Conservation (phyloP, 225 moss, liverwort and hornwort species). For the Physcomitrellopsis africana region DNA sequence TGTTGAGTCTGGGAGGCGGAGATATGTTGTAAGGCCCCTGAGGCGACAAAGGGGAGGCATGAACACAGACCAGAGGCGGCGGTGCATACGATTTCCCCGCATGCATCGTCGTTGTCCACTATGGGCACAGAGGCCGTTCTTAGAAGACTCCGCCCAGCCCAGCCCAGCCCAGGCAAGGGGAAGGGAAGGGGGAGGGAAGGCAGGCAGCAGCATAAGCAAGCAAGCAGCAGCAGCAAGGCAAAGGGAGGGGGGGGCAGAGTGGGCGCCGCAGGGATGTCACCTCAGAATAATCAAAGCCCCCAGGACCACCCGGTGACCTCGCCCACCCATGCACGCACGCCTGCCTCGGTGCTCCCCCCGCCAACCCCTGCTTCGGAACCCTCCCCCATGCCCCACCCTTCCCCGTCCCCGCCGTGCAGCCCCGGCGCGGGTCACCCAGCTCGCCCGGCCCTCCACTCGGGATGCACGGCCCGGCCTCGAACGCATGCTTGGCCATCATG, state of each 20-base stretch:
- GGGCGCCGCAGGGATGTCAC: too few relatives aligned
- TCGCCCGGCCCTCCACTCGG: constrained; percentile 36
- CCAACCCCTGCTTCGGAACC: background rate
- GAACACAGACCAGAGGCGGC: constrained; percentile 25
- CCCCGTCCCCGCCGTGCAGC: too few relatives aligned
- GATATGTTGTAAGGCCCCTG: background rate
- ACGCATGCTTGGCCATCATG: constrained; percentile 29
- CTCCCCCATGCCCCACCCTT: too few relatives aligned
- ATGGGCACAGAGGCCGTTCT: background rate
- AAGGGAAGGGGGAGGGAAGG: too few relatives aligned
- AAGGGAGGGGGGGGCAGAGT: too few relatives aligned
- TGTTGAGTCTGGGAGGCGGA: background rate
- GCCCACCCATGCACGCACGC: constrained; percentile 28
- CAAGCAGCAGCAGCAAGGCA: too few relatives aligned
- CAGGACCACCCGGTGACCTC: constrained; percentile 44
- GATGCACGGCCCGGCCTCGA: constrained; percentile 41
- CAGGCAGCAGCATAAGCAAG: too few relatives aligned
- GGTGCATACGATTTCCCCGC: constrained; percentile 32
- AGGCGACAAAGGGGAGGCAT: too few relatives aligned
- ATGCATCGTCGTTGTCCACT: constrained; percentile 36
- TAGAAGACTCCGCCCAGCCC: too few relatives aligned
- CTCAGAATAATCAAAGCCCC: constrained; percentile 23
- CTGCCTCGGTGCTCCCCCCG: constrained; percentile 29
- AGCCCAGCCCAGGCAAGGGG: too few relatives aligned
- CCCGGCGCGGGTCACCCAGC: background rate